These are phyloP conservation scores for Yamadazyma akitaensis DNA, from an alignment of 805 yeast species.

Conservation along the genomic window DNA sequence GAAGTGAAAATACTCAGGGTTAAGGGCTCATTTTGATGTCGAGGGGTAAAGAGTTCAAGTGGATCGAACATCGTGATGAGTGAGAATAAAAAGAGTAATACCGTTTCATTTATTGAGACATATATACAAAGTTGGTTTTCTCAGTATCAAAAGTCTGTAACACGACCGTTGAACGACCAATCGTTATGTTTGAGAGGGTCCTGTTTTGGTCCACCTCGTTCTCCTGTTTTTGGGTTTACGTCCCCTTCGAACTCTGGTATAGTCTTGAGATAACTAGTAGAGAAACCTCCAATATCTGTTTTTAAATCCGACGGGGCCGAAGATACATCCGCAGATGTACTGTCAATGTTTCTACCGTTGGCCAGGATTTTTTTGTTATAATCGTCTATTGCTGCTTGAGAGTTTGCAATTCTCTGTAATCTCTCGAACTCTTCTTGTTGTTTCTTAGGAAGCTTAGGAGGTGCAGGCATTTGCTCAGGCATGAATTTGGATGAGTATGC, in stretches of 20 bases:
- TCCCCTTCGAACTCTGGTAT: conserved; percentile 97
- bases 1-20: too few species aligned
- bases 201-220: conserved; percentile 95
- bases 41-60: conserved; percentile 36
- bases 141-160: conserved; percentile 72
- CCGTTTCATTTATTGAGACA: not conserved
- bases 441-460: conserved; percentile 73
- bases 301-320: conserved; percentile 27
- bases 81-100: not conserved
- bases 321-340: conserved; percentile 7
- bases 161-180: conserved; percentile 94
- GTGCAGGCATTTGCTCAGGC: conserved; percentile 29
- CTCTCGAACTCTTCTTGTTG: conserved; percentile 91
- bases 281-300: conserved; percentile 60
- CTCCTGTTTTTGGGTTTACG: conserved; percentile 90
- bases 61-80: conserved; percentile 19
- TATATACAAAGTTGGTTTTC: not conserved
- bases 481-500: conserved; percentile 11
- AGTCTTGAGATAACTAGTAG: conserved; percentile 68
- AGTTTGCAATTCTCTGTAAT: conserved; percentile 74
- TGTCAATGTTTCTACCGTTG: conserved; percentile 22
- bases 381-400: conserved; percentile 75
- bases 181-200: conserved; percentile 83
- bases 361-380: conserved; percentile 50
- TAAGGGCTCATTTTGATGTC: not conserved